A percentile compares a stretch with the other conserved stretches of the same genome.
Evolutionary conservation across 176 grass and related monocot genomes (phyloP).

Genomic region (Zea luxurians): DNA sequence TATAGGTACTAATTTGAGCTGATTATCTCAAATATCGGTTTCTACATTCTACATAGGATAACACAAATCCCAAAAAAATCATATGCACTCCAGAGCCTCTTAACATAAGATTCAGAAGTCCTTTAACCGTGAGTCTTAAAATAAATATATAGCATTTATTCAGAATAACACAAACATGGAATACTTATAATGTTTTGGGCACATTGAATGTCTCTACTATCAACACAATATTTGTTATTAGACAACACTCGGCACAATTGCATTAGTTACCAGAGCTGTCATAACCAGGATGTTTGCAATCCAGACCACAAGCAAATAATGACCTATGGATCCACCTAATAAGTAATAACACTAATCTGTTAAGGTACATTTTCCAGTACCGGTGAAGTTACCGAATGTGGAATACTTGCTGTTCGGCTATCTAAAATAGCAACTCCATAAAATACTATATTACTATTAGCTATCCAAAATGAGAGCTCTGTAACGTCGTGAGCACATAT

Average conservation of each 20-base stretch:
- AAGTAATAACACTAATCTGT: neutral
- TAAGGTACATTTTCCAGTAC: neutral
- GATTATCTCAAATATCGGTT: neutral
- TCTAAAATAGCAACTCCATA: neutral
- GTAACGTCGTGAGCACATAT: neutral
- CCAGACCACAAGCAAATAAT: neutral
- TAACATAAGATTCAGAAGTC: neutral
- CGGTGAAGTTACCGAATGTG: neutral
- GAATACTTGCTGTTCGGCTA: neutral
- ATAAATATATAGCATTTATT: neutral
- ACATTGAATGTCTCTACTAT: neutral
- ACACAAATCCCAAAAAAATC: neutral
- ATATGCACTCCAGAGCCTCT: neutral
- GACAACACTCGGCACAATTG: neutral
- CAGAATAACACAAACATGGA: neutral
- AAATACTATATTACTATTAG: neutral
- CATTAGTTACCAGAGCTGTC: neutral
- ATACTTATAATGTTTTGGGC: neutral
- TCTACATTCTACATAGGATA: constrained; percentile 26
- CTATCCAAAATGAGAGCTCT: neutral
- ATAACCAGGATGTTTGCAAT: neutral
- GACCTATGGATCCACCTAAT: neutral
- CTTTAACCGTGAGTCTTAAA: neutral
- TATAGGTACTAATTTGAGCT: neutral
- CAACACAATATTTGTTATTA: neutral